These are phyloP conservation scores for Magnaporthales sp. DNA, from an alignment of 2,329 filamentous ascomycete genomes.

Conservation along the genomic window DNA sequence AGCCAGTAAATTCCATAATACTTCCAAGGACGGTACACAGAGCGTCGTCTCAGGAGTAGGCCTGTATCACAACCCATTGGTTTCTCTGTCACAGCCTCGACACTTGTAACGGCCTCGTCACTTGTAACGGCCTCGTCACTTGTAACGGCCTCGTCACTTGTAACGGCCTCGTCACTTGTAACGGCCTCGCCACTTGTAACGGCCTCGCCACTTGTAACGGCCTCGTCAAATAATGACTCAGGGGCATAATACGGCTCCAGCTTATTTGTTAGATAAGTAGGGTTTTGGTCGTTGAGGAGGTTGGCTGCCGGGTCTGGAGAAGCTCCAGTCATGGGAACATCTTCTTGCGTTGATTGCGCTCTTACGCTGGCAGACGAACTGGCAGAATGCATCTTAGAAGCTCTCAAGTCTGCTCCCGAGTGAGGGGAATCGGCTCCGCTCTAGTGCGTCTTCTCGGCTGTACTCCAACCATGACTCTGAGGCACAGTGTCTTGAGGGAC, in stretches of 20 bases:
- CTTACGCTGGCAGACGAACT: background rate
- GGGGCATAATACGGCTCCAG: background rate
- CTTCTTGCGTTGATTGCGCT: background rate
- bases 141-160: too few relatives aligned
- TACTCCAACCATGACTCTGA: background rate
- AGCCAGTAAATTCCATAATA: background rate
- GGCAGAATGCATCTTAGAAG: background rate
- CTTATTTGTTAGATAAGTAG: background rate
- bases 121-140: too few relatives aligned
- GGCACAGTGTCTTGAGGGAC: too few relatives aligned
- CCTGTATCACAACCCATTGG: background rate
- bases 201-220: background rate
- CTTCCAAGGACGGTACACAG: background rate
- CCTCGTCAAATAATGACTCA: background rate
- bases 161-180: too few relatives aligned
- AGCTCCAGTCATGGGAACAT: background rate
- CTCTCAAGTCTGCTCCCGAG: background rate
- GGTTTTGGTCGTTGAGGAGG: background rate
- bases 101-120: too few relatives aligned
- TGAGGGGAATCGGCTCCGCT: background rate
- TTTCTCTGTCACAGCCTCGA: background rate
- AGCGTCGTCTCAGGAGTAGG: background rate
- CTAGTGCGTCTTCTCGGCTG: background rate
- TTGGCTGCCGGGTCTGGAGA: background rate
- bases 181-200: too few relatives aligned